phyloP scores from a whole-genome alignment of 2,329 filamentous ascomycete species.

The Pseudogymnoascus sp. region DNA sequence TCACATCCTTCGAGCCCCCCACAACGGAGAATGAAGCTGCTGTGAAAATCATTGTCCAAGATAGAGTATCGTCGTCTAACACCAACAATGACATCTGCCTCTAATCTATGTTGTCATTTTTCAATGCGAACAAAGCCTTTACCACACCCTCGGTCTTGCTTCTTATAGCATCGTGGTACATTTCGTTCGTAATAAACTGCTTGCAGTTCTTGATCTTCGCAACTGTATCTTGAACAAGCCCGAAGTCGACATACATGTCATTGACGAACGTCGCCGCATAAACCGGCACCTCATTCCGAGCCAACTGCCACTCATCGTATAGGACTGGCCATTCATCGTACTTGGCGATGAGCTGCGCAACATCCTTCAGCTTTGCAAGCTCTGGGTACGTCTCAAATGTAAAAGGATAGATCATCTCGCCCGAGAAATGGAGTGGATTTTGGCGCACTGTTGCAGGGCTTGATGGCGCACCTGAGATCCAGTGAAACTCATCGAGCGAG shows the following conservation, averaged over 20 bases:
- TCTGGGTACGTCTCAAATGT: conserved; percentile 77
- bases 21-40: not conserved
- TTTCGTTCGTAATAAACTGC: conserved; percentile 73
- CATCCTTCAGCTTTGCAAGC: conserved; percentile 57
- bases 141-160: conserved; percentile 68
- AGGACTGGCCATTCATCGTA: conserved; percentile 64
- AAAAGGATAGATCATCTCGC: conserved; percentile 86
- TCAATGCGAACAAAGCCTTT: conserved; percentile 64
- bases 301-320: conserved; percentile 67
- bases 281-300: conserved; percentile 71
- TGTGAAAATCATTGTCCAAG: not conserved
- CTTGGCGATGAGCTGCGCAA: conserved; percentile 62
- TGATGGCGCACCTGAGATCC: conserved; percentile 31
- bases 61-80: not conserved
- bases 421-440: conserved; percentile 67
- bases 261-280: conserved; percentile 78
- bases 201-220: conserved; percentile 66
- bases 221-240: conserved; percentile 65
- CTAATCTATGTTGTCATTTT: conserved; percentile 58
- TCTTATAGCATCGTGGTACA: conserved; percentile 80
- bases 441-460: conserved; percentile 31
- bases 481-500: conserved; percentile 38
- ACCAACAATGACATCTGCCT: not conserved
- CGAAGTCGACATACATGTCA: conserved; percentile 87
- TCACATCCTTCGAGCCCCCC: not conserved